phyloP scores from a whole-genome alignment of 495 filamentous ascomycete species.

The Xylaria palmicola region DNA sequence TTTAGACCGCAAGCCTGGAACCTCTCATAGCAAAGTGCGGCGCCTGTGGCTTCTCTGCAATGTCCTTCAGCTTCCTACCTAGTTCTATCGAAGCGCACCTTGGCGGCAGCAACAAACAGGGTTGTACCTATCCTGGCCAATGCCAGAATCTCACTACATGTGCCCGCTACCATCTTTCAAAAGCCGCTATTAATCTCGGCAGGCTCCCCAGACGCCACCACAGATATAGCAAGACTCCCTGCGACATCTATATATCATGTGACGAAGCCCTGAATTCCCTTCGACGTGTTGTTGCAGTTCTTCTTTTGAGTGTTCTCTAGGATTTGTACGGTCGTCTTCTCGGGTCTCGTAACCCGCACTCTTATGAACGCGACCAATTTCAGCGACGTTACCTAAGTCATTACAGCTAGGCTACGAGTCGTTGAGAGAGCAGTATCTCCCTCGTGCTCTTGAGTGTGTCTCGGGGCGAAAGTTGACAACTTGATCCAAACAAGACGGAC shows the following conservation, averaged over 20 bases:
- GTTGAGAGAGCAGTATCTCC: no score
- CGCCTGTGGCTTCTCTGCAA: neutral
- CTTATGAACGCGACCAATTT: no score
- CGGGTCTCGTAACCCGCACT: no score
- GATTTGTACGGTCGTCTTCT: no score
- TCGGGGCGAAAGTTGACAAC: no score
- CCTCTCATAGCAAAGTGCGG: neutral
- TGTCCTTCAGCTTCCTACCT: neutral
- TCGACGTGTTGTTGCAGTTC: constrained; percentile 1
- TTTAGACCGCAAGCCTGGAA: neutral
- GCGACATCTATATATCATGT: constrained; percentile 5
- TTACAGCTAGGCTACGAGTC: no score
- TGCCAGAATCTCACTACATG: neutral
- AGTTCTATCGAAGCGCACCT: neutral
- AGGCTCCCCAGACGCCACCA: neutral
- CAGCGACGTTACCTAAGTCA: no score
- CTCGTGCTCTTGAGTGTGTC: no score
- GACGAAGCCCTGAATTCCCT: neutral
- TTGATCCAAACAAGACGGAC: no score
- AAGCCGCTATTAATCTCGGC: neutral
- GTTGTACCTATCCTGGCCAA: neutral
- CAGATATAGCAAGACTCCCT: neutral
- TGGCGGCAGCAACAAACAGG: neutral
- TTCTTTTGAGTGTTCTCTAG: no score
- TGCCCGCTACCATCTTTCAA: neutral